Conservation (phyloP, 352 stramenopile genomes). For the Phytophthora macrochlamydospora region DNA sequence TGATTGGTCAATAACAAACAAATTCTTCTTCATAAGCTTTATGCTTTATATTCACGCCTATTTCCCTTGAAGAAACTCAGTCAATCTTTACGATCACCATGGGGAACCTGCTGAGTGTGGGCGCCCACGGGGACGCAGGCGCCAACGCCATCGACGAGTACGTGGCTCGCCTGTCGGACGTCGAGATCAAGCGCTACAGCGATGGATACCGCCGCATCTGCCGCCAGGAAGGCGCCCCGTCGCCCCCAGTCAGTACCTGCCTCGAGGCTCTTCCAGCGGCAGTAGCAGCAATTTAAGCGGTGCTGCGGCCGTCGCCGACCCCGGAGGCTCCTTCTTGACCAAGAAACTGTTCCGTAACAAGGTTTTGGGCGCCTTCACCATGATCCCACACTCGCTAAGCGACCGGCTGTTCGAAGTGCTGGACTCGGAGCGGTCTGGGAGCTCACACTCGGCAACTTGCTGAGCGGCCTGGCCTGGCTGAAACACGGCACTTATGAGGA, state of each 20-base stretch:
- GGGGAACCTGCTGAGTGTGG: conserved; percentile 76
- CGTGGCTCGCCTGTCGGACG: conserved; percentile 58
- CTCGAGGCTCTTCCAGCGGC: conserved; percentile 8
- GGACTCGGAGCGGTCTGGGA: conserved; percentile 71
- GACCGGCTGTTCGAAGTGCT: conserved; percentile 88
- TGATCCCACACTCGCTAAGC: conserved; percentile 83
- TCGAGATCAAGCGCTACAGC: conserved; percentile 69
- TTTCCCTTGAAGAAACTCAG: conserved; percentile 20
- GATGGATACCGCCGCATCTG: conserved; percentile 80
- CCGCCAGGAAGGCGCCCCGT: conserved; percentile 39
- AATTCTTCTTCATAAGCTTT: not conserved
- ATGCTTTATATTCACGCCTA: not conserved
- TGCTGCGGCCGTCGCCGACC: conserved; percentile 8
- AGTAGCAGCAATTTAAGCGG: conserved; percentile 24
- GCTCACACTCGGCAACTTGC: conserved; percentile 64
- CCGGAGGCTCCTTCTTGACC: conserved; percentile 30
- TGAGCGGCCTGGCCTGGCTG: conserved; percentile 74
- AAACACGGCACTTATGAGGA: conserved; percentile 79
- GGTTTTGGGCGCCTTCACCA: conserved; percentile 73
- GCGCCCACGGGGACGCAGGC: conserved; percentile 24
- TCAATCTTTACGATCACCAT: conserved; percentile 27
- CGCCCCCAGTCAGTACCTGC: conserved; percentile 12
- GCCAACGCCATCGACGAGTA: conserved; percentile 39
- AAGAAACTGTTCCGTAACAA: conserved; percentile 88
- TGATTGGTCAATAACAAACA: not conserved